Base-by-base conservation (phyloP, 768 basidiomycete genomes). In the Mycena rebaudengoi region DNA sequence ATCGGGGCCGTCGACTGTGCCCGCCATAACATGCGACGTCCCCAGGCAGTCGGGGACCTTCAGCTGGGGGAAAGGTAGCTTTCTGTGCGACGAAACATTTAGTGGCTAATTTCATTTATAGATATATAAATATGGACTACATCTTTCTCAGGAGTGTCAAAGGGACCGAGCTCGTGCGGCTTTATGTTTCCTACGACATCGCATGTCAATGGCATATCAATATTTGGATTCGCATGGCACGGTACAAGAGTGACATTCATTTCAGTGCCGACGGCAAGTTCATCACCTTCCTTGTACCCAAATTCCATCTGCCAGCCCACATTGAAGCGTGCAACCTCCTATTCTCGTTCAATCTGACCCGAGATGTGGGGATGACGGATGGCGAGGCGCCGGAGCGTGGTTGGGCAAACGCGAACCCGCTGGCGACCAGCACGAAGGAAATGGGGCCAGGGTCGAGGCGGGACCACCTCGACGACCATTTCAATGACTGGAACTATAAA, bases 221-320 rank as follows among this genome's bases (percentile, higher is more conserved):
- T 37, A 51, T 76, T 6, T 13, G 14, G 7, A 57, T 55, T 13
- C 60, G 70, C 14, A 51, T 56, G 11, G 13, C 16, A 1, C 45
- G 33, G 41, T 60, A 41, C 62, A 46, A 14, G n/a, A 29, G n/a
- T 25, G 33, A 26, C 21, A 7, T 60, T 14, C 14, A 14, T 7
- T 5, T 40, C 43, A 29, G 26, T 23, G 39, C 20, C 8, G 25
- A 10, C 26, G 50, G 50, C 7, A 45, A 29, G 46, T 43, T 21
- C 18, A 20, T 51, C 25, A 51, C 45, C 8, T 62, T 62, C 44
- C 49, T 56, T 6, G 51, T 58, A 12, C 79, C 77, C 0, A 79
- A 79, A 52, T 78, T 74, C n/a, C 79, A 80, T 32, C 62, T 78
- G 5, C 62, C 67, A 0, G 74, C 64, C 0, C 79, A 80, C 41